A percentile compares a stretch with the other conserved stretches of the same genome.
Conservation (phyloP, 2,329 filamentous ascomycete species). For the Fusarium nygamai region DNA sequence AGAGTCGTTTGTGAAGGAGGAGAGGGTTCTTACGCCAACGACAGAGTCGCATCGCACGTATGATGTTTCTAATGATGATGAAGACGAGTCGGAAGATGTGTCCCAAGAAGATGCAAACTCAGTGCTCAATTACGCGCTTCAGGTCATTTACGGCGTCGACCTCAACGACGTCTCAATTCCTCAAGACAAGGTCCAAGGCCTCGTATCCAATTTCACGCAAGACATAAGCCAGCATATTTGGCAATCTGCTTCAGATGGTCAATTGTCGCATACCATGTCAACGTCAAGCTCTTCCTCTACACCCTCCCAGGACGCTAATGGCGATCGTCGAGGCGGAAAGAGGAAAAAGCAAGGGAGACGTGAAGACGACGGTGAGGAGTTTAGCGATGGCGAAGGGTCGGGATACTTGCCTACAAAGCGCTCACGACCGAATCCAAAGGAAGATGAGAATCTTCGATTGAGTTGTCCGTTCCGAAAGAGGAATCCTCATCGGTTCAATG, state of each 20-base stretch:
- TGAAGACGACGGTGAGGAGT: slow-evolving; percentile 49
- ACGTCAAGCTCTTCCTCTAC: slow-evolving; percentile 46
- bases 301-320: slow-evolving; percentile 42
- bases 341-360: slow-evolving; percentile 48
- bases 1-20: slow-evolving; percentile 37
- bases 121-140: slow-evolving; percentile 50
- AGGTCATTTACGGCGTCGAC: slow-evolving; percentile 52
- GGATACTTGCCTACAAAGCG: slow-evolving; percentile 46
- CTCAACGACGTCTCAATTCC: slow-evolving; percentile 47
- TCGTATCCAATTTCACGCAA: slow-evolving; percentile 48
- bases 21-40: slow-evolving; percentile 29
- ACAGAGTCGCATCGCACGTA: slow-evolving; percentile 13
- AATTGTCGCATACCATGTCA: slow-evolving; percentile 46
- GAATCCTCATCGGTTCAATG: slow-evolving; percentile 57
- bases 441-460: slow-evolving; percentile 52
- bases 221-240: slow-evolving; percentile 49
- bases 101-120: slow-evolving; percentile 49
- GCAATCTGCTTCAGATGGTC: slow-evolving; percentile 44
- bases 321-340: slow-evolving; percentile 45
- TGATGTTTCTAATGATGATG: slow-evolving; percentile 9
- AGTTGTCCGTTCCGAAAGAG: slow-evolving; percentile 58
- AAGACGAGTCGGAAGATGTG: slow-evolving; percentile 40
- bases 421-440: slow-evolving; percentile 45
- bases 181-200: slow-evolving; percentile 40
- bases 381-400: slow-evolving; percentile 49